These are phyloP conservation scores for Leccinum truebloodii DNA, from an alignment of 768 basidiomycete genomes.

Conservation along the genomic window DNA sequence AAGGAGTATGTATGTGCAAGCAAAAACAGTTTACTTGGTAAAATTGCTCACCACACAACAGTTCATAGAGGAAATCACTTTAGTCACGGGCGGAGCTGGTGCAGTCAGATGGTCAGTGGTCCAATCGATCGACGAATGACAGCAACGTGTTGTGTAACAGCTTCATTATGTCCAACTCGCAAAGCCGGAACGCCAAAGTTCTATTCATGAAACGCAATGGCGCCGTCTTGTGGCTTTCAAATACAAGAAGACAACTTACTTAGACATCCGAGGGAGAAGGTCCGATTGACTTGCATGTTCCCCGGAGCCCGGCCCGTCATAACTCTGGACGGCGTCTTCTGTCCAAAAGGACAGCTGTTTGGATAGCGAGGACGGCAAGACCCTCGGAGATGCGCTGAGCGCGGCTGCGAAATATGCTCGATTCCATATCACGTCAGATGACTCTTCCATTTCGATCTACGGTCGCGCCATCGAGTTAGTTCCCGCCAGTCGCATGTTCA, in stretches of 20 bases:
- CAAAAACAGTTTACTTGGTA: background rate
- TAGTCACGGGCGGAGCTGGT: constrained; percentile 43
- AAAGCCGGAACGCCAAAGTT: constrained; percentile 60
- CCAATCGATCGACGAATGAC: constrained; percentile 2
- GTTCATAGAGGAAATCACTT: constrained; percentile 44
- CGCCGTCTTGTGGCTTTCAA: constrained; percentile 54
- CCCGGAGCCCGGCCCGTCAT: background rate
- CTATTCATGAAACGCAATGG: constrained; percentile 58
- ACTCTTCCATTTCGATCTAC: constrained; percentile 3
- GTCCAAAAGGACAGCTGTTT: background rate
- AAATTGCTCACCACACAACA: background rate
- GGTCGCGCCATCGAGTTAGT: background rate
- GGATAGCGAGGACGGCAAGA: constrained; percentile 57
- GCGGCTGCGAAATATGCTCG: constrained; percentile 43
- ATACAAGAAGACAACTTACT: constrained; percentile 54
- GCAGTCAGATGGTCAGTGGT: constrained; percentile 48
- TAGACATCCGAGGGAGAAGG: constrained; percentile 45
- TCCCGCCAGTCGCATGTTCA: background rate
- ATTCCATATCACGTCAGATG: constrained; percentile 38
- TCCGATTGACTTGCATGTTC: constrained; percentile 48
- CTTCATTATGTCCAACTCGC: constrained; percentile 47
- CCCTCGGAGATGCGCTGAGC: constrained; percentile 51
- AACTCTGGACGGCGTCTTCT: background rate
- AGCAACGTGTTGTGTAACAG: constrained; percentile 23
- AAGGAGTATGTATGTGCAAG: constrained; percentile 13